Evolutionary conservation across 2,329 filamentous ascomycete genomes (phyloP).

Genomic region (Fusarium anguioides): DNA sequence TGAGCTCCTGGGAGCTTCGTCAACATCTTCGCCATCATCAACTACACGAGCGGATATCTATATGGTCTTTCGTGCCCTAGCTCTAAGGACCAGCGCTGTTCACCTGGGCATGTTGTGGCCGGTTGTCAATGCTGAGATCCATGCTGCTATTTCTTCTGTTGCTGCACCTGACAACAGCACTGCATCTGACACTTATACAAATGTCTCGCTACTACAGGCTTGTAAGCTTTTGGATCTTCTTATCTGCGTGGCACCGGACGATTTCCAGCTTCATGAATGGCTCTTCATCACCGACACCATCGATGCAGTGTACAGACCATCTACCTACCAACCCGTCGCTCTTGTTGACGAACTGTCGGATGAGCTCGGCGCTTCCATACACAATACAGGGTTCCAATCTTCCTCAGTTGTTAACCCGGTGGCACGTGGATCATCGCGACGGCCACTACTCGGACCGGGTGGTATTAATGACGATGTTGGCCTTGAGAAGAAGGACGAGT

Average conservation of each 20-base stretch:
- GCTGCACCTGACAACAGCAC: conserved; percentile 72
- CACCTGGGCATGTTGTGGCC: conserved; percentile 92
- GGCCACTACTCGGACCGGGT: conserved; percentile 63
- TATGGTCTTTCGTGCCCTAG: conserved; percentile 84
- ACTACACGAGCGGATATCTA: conserved; percentile 89
- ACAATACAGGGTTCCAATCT: conserved; percentile 49
- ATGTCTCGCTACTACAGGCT: conserved; percentile 83
- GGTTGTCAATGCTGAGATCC: conserved; percentile 85
- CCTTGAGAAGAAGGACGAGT: conserved; percentile 71
- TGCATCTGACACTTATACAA: conserved; percentile 78
- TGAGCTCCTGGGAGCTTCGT: conserved; percentile 85
- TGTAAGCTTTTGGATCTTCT: conserved; percentile 93
- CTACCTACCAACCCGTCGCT: conserved; percentile 75
- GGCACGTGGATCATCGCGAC: conserved; percentile 52
- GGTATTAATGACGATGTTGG: conserved; percentile 66
- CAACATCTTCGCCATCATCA: conserved; percentile 91
- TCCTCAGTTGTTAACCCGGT: conserved; percentile 54
- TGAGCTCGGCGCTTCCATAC: conserved; percentile 66
- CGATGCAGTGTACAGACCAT: conserved; percentile 88
- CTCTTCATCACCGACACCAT: conserved; percentile 97
- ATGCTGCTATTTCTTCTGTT: conserved; percentile 80
- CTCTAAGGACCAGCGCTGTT: conserved; percentile 80
- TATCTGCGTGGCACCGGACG: conserved; percentile 87
- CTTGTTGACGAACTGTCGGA: conserved; percentile 88
- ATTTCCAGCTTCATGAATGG: conserved; percentile 99